Base-by-base conservation (phyloP, 1,139 yeast genomes). In the Pneumocystis jirovecii region DNA sequence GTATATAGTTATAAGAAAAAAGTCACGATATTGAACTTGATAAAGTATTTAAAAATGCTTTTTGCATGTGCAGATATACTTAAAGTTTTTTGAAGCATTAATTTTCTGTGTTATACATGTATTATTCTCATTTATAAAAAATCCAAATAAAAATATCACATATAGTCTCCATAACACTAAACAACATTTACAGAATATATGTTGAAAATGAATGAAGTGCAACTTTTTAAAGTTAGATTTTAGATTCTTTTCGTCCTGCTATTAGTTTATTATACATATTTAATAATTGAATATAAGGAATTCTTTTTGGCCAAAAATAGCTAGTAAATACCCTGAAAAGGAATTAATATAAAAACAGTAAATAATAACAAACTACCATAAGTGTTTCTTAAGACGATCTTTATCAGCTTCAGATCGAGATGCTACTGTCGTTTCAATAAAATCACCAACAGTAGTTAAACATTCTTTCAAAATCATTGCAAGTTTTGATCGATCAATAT, bases 401-500 rank as follows among this genome's bases (percentile, higher is more conserved):
- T 76, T 74, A 25, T 75, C 76, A 21, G 72, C 74, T 0, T 67
- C 70, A 0, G 73, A 66, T n/a, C 63, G 70, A 61, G 68, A 69
- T 15, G 68, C 63, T n/a, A 74, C 73, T 60, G 74, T 73, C 61
- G 73, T 71, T 62, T 77, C 80, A 69, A 89, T 89, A 70, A 82
- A 85, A 69, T 84, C 85, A 35, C 98, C 98, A 65, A 93, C 88
- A n/a, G 81, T 81, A 19, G 87, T 75, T 69, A 95, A 79, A 71
- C 93, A 96, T 35, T 78, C 79, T 75, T 87, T 87, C 70, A 95
- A 79, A 35, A 87, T 81, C 40, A 78, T 77, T 19, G 95, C 93
- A 90, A 96, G 93, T 72, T 85, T 96, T 67, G 84, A 83, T 71
- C 93, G 87, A 66, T 87, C 96, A 70, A 89, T 96, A 67, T 85